Conservation (phyloP, 1,284 basidiomycete species). For the Coniferiporia weirii region DNA sequence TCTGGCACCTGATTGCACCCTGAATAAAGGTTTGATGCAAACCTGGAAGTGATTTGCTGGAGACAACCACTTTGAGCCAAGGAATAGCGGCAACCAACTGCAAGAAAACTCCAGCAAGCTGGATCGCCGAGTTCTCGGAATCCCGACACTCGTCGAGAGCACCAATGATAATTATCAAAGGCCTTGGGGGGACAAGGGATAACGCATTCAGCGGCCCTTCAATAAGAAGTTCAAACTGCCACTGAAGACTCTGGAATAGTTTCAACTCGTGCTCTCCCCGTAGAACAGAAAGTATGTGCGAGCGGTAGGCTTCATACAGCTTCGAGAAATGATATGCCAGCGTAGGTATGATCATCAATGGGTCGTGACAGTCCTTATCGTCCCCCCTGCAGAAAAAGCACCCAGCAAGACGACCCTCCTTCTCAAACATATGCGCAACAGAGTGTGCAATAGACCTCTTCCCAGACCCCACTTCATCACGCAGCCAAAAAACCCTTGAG, state of each 20-base stretch:
- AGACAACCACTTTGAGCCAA: conserved; percentile 7
- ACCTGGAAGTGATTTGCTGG: background rate
- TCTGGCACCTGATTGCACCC: background rate
- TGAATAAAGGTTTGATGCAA: background rate
- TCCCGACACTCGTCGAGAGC: conserved; percentile 3
- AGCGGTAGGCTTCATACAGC: background rate
- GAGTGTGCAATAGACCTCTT: conserved; percentile 31
- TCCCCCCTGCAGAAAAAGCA: conserved; percentile 9
- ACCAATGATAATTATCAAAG: conserved; percentile 6
- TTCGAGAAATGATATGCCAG: background rate
- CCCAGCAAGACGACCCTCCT: conserved; percentile 27
- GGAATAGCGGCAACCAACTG: background rate
- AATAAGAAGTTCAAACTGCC: background rate
- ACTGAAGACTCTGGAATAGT: background rate
- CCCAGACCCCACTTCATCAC: conserved; percentile 18
- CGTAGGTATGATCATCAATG: background rate
- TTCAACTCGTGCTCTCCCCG: background rate
- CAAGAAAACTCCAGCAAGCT: background rate
- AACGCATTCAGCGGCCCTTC: background rate
- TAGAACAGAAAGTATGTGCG: background rate
- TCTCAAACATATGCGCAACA: conserved; percentile 26
- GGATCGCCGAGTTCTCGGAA: background rate
- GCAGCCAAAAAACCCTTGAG: conserved; percentile 29
- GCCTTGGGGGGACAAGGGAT: background rate
- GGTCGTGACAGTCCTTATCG: background rate